Conservation (phyloP, 129 eudicot species). For the Artemisia tridentata region DNA sequence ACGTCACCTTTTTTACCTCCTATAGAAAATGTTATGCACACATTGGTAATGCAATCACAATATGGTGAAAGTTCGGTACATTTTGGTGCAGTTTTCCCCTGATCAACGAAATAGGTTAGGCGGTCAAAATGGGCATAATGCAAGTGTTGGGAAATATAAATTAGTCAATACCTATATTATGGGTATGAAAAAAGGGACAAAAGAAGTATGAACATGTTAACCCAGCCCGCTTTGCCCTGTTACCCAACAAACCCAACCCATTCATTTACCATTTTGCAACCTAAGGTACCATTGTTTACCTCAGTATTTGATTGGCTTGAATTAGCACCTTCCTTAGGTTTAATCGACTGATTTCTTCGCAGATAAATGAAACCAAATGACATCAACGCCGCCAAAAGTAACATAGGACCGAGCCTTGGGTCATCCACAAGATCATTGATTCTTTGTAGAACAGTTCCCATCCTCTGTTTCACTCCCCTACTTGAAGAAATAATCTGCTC, state of each 20-base stretch:
- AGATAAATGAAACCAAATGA: conserved; percentile 72
- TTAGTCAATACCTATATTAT: too few relatives aligned
- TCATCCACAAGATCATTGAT: conserved; percentile 46
- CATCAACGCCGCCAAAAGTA: conserved; percentile 83
- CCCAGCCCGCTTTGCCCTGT: not conserved
- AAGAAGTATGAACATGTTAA: not conserved
- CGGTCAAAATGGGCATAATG: not conserved
- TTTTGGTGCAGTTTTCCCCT: too few relatives aligned
- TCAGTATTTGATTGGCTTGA: conserved; percentile 35
- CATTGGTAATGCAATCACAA: too few relatives aligned
- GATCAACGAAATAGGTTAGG: not conserved
- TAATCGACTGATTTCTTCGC: conserved; percentile 55
- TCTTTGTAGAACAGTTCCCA: conserved; percentile 30
- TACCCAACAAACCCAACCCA: not conserved
- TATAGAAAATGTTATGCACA: too few relatives aligned
- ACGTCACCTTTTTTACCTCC: too few relatives aligned
- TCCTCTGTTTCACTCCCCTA: conserved; percentile 45
- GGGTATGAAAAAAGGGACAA: not conserved
- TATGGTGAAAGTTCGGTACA: too few relatives aligned
- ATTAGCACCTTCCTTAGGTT: conserved; percentile 28
- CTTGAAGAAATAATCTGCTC: conserved; percentile 54
- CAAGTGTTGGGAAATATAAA: not conserved
- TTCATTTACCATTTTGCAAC: conserved; percentile 1
- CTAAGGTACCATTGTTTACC: conserved; percentile 20
- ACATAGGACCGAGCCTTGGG: conserved; percentile 84